Evolutionary conservation across 495 filamentous ascomycete genomes (phyloP).

Genomic region (Neurospora sp.): DNA sequence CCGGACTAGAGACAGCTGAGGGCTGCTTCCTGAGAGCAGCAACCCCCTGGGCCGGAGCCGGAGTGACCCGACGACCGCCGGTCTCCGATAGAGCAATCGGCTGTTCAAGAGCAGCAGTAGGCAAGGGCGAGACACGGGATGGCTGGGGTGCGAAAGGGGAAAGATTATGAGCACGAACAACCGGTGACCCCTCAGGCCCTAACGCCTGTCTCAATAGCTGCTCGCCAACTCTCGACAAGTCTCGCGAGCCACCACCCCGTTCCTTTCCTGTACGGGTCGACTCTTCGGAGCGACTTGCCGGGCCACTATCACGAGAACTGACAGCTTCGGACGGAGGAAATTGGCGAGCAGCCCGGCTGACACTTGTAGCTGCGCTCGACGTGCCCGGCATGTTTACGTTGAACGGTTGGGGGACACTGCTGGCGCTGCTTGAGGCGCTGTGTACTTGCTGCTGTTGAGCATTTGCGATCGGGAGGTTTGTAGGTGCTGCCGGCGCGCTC

Average conservation of each 20-base stretch:
- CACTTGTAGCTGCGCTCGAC: constrained; percentile 7
- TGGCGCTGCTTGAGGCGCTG: constrained; percentile 4
- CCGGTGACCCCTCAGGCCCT: constrained; percentile 22
- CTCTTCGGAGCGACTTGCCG: constrained; percentile 31
- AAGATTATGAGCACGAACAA: constrained; percentile 38
- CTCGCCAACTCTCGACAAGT: constrained; percentile 21
- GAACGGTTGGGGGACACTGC: constrained; percentile 2
- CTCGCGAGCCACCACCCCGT: constrained; percentile 24
- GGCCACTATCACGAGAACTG: constrained; percentile 27
- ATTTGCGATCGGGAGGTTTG: constrained; percentile 1
- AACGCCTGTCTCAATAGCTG: constrained; percentile 24
- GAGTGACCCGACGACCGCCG: constrained; percentile 23
- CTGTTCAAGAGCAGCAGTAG: constrained; percentile 47
- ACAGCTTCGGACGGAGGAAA: constrained; percentile 8
- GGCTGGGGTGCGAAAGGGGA: constrained; percentile 77
- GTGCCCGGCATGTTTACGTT: constrained; percentile 6
- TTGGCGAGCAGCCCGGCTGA: constrained; percentile 5
- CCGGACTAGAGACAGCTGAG: constrained; percentile 35
- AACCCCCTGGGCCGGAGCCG: constrained; percentile 39
- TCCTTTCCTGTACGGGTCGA: constrained; percentile 30
- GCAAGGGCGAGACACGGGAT: constrained; percentile 68
- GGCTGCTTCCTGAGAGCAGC: constrained; percentile 37
- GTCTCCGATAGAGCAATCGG: constrained; percentile 33
- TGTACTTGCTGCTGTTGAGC: constrained; percentile 3
- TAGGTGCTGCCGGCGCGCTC: constrained; percentile 5